Evolutionary conservation across 1,139 yeast species (phyloP).

Genomic region (Pichia sp.): DNA sequence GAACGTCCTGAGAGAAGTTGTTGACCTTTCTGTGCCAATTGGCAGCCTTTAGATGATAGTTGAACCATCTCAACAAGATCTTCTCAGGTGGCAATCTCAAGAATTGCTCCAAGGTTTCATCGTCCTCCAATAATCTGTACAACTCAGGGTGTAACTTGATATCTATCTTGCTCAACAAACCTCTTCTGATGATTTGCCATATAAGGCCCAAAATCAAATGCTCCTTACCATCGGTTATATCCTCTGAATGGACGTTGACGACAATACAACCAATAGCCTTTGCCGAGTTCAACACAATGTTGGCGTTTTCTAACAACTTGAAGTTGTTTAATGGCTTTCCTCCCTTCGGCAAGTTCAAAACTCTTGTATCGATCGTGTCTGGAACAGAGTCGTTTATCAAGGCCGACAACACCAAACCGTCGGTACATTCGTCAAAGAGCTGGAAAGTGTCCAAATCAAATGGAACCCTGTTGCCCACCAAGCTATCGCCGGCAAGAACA

Average conservation of each 20-base stretch:
- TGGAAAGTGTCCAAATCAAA: slow-evolving; percentile 94
- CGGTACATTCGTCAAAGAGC: slow-evolving; percentile 93
- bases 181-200: slow-evolving; percentile 98
- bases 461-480: slow-evolving; percentile 81
- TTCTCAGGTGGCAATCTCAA: slow-evolving; percentile 97
- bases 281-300: slow-evolving; percentile 95
- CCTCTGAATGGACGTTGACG: slow-evolving; percentile 96
- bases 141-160: slow-evolving; percentile 95
- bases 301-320: slow-evolving; percentile 95
- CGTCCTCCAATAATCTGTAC: slow-evolving; percentile 90
- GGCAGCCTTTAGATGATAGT: slow-evolving; percentile 93
- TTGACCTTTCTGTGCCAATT: slow-evolving; percentile 79
- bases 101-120: slow-evolving; percentile 95
- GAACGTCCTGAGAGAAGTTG: slow-evolving; percentile 82
- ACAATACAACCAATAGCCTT: slow-evolving; percentile 98
- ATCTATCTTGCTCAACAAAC: slow-evolving; percentile 88
- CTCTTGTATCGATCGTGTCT: slow-evolving; percentile 97
- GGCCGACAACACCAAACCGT: slow-evolving; percentile 88
- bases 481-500: slow-evolving; percentile 85
- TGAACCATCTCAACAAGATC: slow-evolving; percentile 94
- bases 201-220: slow-evolving; percentile 91
- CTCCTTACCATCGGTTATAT: slow-evolving; percentile 94
- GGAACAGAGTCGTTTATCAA: slow-evolving; percentile 97
- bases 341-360: slow-evolving; percentile 78
- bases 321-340: slow-evolving; percentile 86